These are phyloP conservation scores for Tetrahymena thermophila DNA, from an alignment of 73 alveolate species.

Conservation along the genomic window DNA sequence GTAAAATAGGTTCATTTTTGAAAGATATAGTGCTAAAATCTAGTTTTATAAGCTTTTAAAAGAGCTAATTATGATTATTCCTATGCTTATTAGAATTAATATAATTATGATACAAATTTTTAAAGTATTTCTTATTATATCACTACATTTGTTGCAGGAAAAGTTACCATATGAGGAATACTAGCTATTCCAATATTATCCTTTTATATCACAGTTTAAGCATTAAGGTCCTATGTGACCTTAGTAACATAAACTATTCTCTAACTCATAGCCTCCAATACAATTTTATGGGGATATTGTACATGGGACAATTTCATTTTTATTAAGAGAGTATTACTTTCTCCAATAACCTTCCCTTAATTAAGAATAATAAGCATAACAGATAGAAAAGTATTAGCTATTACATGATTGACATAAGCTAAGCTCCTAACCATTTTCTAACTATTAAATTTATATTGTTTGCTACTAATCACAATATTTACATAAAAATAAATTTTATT, in stretches of 20 bases:
- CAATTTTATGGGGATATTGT: not conserved
- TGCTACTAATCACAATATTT: not conserved
- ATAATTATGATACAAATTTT: not conserved
- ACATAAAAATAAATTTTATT: not conserved
- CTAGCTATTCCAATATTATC: not conserved
- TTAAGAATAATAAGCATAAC: not conserved
- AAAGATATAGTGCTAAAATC: not conserved
- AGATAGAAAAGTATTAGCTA: not conserved
- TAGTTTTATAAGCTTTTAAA: not conserved
- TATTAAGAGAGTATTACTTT: not conserved
- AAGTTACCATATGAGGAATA: not conserved
- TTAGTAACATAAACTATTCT: not conserved
- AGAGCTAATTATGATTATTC: not conserved
- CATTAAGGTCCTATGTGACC: not conserved
- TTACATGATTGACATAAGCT: not conserved
- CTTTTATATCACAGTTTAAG: not conserved
- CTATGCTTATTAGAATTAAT: not conserved
- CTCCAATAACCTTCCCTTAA: not conserved
- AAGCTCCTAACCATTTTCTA: not conserved
- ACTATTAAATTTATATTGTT: not conserved
- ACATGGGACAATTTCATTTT: not conserved
- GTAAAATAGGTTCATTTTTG: not conserved
- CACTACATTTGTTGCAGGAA: not conserved
- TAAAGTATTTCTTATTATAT: not conserved
- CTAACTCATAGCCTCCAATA: not conserved